Conservation (phyloP, 306 rosid genomes). For the Corylus avellana region DNA sequence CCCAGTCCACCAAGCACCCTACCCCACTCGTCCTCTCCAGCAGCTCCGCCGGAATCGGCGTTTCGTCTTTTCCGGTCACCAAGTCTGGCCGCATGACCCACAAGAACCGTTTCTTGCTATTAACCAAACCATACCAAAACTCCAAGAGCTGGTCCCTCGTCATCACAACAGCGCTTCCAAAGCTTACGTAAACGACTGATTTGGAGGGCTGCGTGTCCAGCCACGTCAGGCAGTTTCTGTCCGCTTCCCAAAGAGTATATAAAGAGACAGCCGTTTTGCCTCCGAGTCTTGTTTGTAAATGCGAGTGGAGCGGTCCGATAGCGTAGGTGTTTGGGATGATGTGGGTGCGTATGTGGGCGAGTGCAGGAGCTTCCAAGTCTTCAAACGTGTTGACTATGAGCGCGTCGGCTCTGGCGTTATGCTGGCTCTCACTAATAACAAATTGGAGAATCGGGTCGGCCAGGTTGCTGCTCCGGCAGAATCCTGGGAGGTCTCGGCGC, state of each 20-base stretch:
- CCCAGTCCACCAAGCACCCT: slow-evolving; percentile 35
- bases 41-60: slow-evolving; percentile 18
- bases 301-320: slow-evolving; percentile 40
- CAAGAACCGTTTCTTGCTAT: slow-evolving; percentile 34
- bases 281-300: slow-evolving; percentile 6
- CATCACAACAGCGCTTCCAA: slow-evolving; percentile 31
- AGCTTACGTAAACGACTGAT: slow-evolving; percentile 44
- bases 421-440: neutral
- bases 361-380: slow-evolving; percentile 51
- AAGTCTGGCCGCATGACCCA: slow-evolving; percentile 36
- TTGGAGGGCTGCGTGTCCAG: slow-evolving; percentile 38
- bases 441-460: neutral
- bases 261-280: neutral
- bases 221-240: slow-evolving; percentile 39
- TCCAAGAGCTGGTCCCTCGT: slow-evolving; percentile 1
- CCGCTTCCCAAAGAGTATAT: slow-evolving; percentile 28
- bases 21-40: slow-evolving; percentile 13
- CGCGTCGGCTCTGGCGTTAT: slow-evolving; percentile 28
- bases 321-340: slow-evolving; percentile 29
- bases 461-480: neutral
- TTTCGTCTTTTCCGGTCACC: neutral
- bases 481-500: slow-evolving; percentile 41
- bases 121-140: slow-evolving; percentile 44
- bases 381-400: slow-evolving; percentile 61
- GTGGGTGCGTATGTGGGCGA: slow-evolving; percentile 21